Conservation (phyloP, 345 rosid species). For the Adansonia digitata region DNA sequence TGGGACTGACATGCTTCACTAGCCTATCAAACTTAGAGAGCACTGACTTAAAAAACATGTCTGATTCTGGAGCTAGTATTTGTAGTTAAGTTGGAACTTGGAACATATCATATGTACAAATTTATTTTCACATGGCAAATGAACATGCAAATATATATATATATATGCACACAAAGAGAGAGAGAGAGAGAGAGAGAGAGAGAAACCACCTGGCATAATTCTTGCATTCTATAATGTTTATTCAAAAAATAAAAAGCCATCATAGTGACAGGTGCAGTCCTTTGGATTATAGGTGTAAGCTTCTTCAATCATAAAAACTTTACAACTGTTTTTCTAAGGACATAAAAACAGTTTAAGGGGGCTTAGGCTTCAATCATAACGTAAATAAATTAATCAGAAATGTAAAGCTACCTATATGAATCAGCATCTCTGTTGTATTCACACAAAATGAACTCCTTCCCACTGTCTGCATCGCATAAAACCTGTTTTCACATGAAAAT, state of each 20-base stretch:
- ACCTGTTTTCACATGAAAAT: conserved; percentile 39
- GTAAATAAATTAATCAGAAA: not conserved
- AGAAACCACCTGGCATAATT: too few species aligned
- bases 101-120: not conserved
- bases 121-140: not conserved
- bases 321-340: not conserved
- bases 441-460: conserved; percentile 84
- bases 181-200: too few species aligned
- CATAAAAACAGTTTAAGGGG: not conserved
- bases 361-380: too few species aligned
- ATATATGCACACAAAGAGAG: too few species aligned
- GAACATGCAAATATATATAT: not conserved
- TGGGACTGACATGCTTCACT: not conserved
- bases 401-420: conserved; percentile 60
- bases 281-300: not conserved
- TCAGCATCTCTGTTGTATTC: conserved; percentile 99
- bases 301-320: not conserved
- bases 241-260: too few species aligned
- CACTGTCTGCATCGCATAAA: conserved; percentile 54
- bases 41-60: not conserved
- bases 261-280: not conserved
- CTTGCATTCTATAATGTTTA: not conserved
- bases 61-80: not conserved
- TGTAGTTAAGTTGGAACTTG: not conserved
- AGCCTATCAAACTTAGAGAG: too few species aligned